phyloP scores from a whole-genome alignment of 352 stramenopile genomes.

The Phytophthora citricola region DNA sequence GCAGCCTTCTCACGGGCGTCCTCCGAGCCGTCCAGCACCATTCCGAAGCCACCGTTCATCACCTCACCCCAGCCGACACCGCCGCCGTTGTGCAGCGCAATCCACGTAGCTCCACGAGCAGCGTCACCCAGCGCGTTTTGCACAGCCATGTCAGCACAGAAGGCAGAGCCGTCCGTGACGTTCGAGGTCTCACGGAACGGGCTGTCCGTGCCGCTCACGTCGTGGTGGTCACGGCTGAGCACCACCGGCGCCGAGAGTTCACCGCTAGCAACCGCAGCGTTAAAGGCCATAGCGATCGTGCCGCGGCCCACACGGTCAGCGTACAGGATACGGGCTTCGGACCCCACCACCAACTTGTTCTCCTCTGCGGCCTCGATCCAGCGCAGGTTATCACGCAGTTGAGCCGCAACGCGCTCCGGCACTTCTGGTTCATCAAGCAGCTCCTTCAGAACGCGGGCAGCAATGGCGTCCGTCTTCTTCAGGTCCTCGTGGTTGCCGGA shows the following conservation, averaged over 20 bases:
- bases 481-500: conserved; percentile 72
- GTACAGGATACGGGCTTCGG: conserved; percentile 91
- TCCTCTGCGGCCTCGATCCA: conserved; percentile 88
- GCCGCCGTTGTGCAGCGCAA: conserved; percentile 91
- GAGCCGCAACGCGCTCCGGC: conserved; percentile 61
- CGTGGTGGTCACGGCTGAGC: conserved; percentile 89
- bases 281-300: conserved; percentile 85
- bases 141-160: conserved; percentile 91
- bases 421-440: conserved; percentile 58
- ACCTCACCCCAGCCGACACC: conserved; percentile 90
- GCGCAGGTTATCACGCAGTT: conserved; percentile 85
- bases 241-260: conserved; percentile 80
- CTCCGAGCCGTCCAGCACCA: conserved; percentile 85
- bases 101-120: conserved; percentile 85
- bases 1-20: conserved; percentile 67
- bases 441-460: conserved; percentile 69
- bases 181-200: conserved; percentile 92
- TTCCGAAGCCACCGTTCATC: conserved; percentile 90
- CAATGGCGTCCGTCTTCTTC: conserved; percentile 81
- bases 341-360: conserved; percentile 89
- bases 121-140: conserved; percentile 91
- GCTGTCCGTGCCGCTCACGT: conserved; percentile 89
- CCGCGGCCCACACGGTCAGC: conserved; percentile 78
- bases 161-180: conserved; percentile 86
- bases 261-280: conserved; percentile 74